A percentile compares a stretch with the other conserved stretches of the same genome.
Evolutionary conservation across 129 eudicot species (phyloP).

Genomic region (Solidago caesia): DNA sequence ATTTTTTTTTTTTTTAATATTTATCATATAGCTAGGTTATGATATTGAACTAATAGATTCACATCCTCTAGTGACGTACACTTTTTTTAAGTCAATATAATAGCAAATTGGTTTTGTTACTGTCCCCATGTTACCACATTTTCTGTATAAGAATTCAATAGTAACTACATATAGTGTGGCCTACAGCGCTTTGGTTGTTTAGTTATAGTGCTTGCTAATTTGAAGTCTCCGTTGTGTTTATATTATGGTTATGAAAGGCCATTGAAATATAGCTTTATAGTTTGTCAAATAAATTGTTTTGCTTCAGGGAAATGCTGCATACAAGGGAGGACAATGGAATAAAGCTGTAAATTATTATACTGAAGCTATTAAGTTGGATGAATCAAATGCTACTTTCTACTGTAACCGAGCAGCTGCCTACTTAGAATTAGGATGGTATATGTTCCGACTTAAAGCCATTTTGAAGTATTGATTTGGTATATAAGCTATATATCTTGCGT

Average conservation of each 20-base stretch:
- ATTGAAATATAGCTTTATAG: neutral
- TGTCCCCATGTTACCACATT: neutral
- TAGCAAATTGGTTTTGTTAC: neutral
- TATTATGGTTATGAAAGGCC: neutral
- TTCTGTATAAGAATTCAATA: neutral
- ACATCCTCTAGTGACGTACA: neutral
- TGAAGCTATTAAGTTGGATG: conserved; percentile 84
- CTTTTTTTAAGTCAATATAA: neutral
- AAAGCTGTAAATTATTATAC: conserved; percentile 73
- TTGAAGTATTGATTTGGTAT: neutral
- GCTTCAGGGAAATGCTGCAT: conserved; percentile 88
- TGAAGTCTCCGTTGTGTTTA: neutral
- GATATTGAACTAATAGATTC: conserved; percentile 8
- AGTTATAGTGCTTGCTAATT: neutral
- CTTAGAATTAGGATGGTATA: conserved; percentile 79
- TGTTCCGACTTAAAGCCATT: neutral
- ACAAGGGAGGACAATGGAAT: conserved; percentile 70
- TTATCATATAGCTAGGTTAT: conserved; percentile 3
- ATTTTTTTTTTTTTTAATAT: neutral
- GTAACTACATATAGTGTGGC: neutral
- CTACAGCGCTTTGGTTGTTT: neutral
- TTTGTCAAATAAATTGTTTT: neutral
- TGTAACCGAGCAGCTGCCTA: conserved; percentile 90
- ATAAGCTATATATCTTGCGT: neutral
- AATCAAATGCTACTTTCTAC: conserved; percentile 61